Conservation (phyloP, 2,329 filamentous ascomycete genomes). For the Ramularia endophylla region DNA sequence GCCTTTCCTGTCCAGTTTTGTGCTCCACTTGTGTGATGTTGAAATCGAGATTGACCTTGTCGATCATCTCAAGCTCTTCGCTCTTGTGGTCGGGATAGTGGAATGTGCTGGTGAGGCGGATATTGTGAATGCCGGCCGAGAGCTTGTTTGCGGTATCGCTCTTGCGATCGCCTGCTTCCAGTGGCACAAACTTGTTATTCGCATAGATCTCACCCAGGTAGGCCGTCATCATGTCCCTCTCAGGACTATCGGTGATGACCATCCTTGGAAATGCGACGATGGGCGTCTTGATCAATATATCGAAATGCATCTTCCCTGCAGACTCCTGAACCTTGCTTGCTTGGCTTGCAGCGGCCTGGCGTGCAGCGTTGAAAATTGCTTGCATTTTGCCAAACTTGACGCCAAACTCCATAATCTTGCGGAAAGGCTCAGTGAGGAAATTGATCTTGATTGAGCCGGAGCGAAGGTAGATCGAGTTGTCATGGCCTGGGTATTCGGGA, state of each 20-base stretch:
- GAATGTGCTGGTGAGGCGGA: constrained; percentile 83
- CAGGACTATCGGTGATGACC: constrained; percentile 61
- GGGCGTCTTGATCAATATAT: constrained; percentile 87
- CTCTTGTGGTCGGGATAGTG: constrained; percentile 65
- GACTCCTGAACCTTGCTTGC: constrained; percentile 90
- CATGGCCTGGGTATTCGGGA: constrained; percentile 83
- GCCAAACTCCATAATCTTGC: constrained; percentile 95
- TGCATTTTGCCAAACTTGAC: constrained; percentile 99
- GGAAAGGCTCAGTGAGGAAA: constrained; percentile 93
- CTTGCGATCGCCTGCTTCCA: constrained; percentile 65
- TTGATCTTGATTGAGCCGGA: constrained; percentile 96
- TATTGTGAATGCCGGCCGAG: constrained; percentile 84
- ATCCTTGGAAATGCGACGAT: constrained; percentile 90
- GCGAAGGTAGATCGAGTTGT: constrained; percentile 82
- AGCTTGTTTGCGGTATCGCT: constrained; percentile 81
- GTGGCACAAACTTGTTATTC: constrained; percentile 81
- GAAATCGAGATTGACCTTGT: constrained; percentile 92
- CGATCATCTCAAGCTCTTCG: constrained; percentile 93
- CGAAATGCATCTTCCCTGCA: constrained; percentile 85
- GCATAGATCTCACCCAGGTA: constrained; percentile 97
- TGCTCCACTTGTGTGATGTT: constrained; percentile 90
- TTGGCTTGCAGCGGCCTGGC: constrained; percentile 88
- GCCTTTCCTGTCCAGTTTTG: constrained; percentile 65
- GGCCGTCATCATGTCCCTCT: constrained; percentile 79
- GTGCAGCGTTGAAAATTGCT: constrained; percentile 93